Base-by-base conservation (phyloP, 495 filamentous ascomycete genomes). In the Paragyromitra xinjiangensis region DNA sequence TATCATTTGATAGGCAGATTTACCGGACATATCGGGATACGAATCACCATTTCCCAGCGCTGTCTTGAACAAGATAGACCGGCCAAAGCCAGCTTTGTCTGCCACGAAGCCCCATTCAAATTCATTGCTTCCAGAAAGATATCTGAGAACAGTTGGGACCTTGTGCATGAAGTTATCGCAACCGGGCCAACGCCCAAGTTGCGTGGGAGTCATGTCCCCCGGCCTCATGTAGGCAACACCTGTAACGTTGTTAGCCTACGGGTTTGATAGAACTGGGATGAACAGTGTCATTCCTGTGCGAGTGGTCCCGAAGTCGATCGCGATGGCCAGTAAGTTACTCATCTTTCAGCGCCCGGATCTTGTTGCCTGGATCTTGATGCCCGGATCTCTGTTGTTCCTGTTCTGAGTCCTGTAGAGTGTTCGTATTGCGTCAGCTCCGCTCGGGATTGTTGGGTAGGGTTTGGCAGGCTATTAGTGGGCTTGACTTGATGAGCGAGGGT, bases 31-130 rank as follows among this genome's bases (percentile, higher is more conserved):
- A 5, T 77, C 73, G 3, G 74, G 74, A 39, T 44, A 42, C 0
- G 19, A 24, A 59, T 73, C 44, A 5, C 74, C 69, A 11, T 12
- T 65, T 22, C 74, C 74, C 39, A 77, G 45, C 8, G 74, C 34
- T 29, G 69, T 77, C 53, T 77, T 77, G 29, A 77, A 77, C 51
- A 72, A n/a, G 34, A 77, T 73, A 4, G 74, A 77, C 42, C 74
- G 61, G 26, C 74, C 69, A 65, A 72, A 77, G 40, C 74, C 74
- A 19, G 74, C 69, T 73, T 61, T 77, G 5, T 77, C 74, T 65
- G 74, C 74, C 48, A 77, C 74, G 59, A 77, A 77, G 12, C 74
- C 74, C 74, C 74, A 77, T 61, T 77, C 74, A 59, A 29, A 61
- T 12, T 72, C 74, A 6, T 4, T 64, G 29, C 56, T 71, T 16